Percentiles rank a stretch among this genome's conserved stretches.
These are phyloP conservation scores for Phytopythium chamaehyphon DNA, from an alignment of 352 stramenopile genomes.

Conservation along the genomic window DNA sequence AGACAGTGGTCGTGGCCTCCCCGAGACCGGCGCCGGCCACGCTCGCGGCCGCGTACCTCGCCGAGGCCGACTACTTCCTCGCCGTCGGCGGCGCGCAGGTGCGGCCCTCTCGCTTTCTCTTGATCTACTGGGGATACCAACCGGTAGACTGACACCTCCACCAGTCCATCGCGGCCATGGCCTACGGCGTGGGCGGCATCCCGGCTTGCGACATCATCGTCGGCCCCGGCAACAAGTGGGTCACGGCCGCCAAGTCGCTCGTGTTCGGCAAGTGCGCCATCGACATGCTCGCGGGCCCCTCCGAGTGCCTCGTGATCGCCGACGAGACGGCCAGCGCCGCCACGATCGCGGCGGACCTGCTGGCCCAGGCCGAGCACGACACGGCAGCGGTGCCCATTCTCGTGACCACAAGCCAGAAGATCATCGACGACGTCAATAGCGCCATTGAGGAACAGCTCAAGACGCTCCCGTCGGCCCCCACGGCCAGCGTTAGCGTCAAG, in stretches of 20 bases:
- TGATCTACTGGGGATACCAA: background rate
- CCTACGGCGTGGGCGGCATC: conserved; percentile 91
- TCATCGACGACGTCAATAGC: conserved; percentile 91
- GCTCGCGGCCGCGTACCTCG: conserved; percentile 92
- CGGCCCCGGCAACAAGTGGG: conserved; percentile 98
- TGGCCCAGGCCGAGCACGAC: conserved; percentile 95
- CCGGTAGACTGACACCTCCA: background rate
- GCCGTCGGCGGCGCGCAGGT: conserved; percentile 69
- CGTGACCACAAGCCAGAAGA: conserved; percentile 81
- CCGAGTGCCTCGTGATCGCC: conserved; percentile 97
- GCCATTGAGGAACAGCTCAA: conserved; percentile 72
- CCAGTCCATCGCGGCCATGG: conserved; percentile 93
- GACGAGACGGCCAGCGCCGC: conserved; percentile 83
- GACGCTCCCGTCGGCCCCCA: conserved; percentile 61
- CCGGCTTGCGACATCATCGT: conserved; percentile 97
- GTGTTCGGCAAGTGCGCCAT: conserved; percentile 97
- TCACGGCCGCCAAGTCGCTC: conserved; percentile 98
- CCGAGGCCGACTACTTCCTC: conserved; percentile 89
- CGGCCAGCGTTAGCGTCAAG: conserved; percentile 54
- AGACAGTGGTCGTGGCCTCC: conserved; percentile 94
- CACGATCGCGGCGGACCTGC: conserved; percentile 72
- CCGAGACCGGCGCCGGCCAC: conserved; percentile 91
- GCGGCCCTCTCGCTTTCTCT: background rate
- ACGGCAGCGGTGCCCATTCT: conserved; percentile 96
- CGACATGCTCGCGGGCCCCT: conserved; percentile 98